Evolutionary conservation across 345 rosid genomes (phyloP).

Genomic region (Bruguiera parviflora): DNA sequence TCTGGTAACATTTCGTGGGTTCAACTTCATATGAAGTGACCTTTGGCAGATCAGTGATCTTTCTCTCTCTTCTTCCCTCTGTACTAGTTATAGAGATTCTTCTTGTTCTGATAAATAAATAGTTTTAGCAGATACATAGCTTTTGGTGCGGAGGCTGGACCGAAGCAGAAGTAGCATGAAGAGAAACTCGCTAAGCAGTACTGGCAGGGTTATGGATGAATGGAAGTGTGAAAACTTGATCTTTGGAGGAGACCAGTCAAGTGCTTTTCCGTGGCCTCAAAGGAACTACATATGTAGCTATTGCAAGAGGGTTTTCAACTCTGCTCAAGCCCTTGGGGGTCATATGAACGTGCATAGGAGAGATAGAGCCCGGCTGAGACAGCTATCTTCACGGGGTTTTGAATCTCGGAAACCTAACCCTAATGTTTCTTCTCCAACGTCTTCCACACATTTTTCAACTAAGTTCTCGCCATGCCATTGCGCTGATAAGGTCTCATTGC

Average conservation of each 20-base stretch:
- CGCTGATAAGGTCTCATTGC: conserved; percentile 4
- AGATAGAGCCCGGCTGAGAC: conserved; percentile 58
- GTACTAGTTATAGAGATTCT: background rate
- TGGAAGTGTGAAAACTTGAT: background rate
- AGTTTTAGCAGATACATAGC: background rate
- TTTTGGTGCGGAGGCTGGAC: background rate
- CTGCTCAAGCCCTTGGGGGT: conserved; percentile 80
- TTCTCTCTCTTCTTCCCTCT: background rate
- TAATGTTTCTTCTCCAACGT: conserved; percentile 22
- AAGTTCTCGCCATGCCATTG: conserved; percentile 9
- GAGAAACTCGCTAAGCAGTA: background rate
- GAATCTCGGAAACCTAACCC: conserved; percentile 33
- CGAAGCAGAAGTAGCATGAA: background rate
- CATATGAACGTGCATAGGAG: conserved; percentile 75
- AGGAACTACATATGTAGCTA: conserved; percentile 55
- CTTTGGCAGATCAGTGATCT: background rate
- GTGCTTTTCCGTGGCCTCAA: conserved; percentile 41
- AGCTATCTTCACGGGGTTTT: conserved; percentile 46
- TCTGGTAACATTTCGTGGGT: conserved; percentile 5
- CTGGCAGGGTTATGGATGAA: background rate
- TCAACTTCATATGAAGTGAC: conserved; percentile 12
- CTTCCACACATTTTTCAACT: conserved; percentile 11
- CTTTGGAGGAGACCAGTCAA: conserved; percentile 16
- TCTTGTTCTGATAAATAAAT: background rate
- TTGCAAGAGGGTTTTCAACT: conserved; percentile 52